Evolutionary conservation across 2,329 filamentous ascomycete genomes (phyloP).

Genomic region (Sporothrix variecibatus): DNA sequence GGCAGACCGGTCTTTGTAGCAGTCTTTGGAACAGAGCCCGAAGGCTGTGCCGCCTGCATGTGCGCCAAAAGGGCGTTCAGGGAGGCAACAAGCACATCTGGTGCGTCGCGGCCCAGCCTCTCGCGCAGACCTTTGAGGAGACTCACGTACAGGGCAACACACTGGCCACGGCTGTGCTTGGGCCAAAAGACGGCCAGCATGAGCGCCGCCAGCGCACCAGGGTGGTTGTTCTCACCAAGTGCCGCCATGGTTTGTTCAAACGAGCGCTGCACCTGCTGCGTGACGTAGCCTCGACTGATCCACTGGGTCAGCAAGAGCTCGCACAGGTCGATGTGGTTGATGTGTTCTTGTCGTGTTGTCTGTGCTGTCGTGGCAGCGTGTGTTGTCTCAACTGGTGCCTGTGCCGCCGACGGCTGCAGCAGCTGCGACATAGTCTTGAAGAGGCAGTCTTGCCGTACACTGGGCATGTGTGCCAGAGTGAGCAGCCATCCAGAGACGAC

Average conservation of each 20-base stretch:
- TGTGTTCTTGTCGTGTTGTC: conserved; percentile 1
- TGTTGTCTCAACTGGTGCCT: background rate
- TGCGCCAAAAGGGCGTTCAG: conserved; percentile 19
- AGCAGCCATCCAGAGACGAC: conserved; percentile 27
- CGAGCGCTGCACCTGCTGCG: background rate
- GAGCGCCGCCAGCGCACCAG: conserved; percentile 35
- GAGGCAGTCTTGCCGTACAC: conserved; percentile 30
- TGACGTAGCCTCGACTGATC: conserved; percentile 36
- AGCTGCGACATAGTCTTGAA: conserved; percentile 28
- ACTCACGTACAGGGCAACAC: conserved; percentile 26
- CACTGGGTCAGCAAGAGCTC: conserved; percentile 38
- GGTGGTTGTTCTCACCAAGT: conserved; percentile 20
- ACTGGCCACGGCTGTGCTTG: conserved; percentile 16
- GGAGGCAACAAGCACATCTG: conserved; percentile 19
- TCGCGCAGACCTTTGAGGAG: conserved; percentile 24
- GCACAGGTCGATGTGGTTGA: conserved; percentile 32
- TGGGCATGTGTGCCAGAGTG: conserved; percentile 29
- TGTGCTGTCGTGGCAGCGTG: background rate
- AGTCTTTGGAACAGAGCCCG: no score
- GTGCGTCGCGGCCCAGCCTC: conserved; percentile 5
- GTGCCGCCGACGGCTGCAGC: conserved; percentile 6
- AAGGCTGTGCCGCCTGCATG: background rate
- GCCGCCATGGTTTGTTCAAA: conserved; percentile 20
- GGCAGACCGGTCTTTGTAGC: background rate
- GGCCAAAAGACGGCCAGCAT: conserved; percentile 32